Evolutionary conservation across 352 stramenopile species (phyloP).

Genomic region (Pythium vanterpoolii): DNA sequence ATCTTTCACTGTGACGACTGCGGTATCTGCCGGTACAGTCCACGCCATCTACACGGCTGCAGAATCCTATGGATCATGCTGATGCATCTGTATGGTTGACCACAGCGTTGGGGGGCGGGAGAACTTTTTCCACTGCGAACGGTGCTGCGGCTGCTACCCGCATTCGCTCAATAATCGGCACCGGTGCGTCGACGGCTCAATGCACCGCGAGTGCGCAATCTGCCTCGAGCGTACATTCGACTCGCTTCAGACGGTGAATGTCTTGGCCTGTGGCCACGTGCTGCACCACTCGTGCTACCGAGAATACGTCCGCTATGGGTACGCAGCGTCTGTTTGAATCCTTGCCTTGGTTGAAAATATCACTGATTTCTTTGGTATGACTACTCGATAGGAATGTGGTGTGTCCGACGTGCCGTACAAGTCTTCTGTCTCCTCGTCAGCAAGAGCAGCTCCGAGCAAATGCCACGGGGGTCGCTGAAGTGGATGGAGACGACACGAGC

Average conservation of each 20-base stretch:
- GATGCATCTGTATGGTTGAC: not conserved
- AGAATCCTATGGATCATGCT: no score
- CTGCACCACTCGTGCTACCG: conserved; percentile 68
- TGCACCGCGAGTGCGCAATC: conserved; percentile 81
- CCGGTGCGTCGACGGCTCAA: conserved; percentile 75
- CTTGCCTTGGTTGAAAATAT: not conserved
- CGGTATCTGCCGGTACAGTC: conserved; percentile 72
- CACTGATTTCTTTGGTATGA: not conserved
- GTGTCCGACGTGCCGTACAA: conserved; percentile 62
- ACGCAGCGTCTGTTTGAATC: conserved; percentile 18
- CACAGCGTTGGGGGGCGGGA: conserved; percentile 63
- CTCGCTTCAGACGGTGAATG: conserved; percentile 65
- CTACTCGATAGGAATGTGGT: conserved; percentile 34
- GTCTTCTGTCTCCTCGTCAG: conserved; percentile 38
- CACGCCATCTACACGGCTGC: no score
- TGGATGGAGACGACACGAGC: conserved; percentile 17
- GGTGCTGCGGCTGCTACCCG: conserved; percentile 77
- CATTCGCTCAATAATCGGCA: conserved; percentile 65
- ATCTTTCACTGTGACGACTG: conserved; percentile 77
- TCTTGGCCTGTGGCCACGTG: conserved; percentile 74
- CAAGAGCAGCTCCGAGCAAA: conserved; percentile 15
- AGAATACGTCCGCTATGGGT: conserved; percentile 60
- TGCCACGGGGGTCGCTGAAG: not conserved
- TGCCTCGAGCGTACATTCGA: conserved; percentile 79
- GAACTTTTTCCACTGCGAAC: conserved; percentile 80